phyloP scores from a whole-genome alignment of 257 asterid species.

The Solanum peruvianum region DNA sequence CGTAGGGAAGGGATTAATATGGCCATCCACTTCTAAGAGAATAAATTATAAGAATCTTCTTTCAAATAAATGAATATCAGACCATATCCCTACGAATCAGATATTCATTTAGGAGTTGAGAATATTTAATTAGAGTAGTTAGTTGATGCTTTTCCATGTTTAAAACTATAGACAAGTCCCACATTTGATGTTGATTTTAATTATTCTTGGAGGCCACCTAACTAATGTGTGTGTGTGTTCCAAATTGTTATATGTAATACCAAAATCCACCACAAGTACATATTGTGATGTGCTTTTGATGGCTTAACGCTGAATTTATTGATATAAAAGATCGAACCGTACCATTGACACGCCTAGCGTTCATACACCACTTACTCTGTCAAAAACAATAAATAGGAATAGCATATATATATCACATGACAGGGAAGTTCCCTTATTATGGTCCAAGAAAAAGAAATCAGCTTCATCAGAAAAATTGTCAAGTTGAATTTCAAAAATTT shows the following conservation, averaged over 20 bases:
- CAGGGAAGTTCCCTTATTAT: neutral
- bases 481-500: neutral
- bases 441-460: neutral
- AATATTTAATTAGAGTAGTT: neutral
- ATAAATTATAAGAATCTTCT: neutral
- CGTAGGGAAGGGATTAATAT: neutral
- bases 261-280: neutral
- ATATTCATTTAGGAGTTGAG: neutral
- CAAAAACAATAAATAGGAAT: neutral
- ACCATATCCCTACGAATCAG: neutral
- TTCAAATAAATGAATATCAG: neutral
- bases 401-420: neutral
- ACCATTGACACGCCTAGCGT: no score
- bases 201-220: neutral
- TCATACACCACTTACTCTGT: neutral
- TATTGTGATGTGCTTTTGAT: neutral
- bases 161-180: neutral
- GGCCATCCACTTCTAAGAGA: neutral
- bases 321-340: no score
- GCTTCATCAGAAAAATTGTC: fast-evolving
- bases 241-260: neutral
- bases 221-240: neutral
- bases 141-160: neutral
- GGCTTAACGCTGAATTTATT: neutral
- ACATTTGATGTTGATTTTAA: neutral